Conservation (phyloP, 768 basidiomycete species). For the Boletus subcaerulescens region DNA sequence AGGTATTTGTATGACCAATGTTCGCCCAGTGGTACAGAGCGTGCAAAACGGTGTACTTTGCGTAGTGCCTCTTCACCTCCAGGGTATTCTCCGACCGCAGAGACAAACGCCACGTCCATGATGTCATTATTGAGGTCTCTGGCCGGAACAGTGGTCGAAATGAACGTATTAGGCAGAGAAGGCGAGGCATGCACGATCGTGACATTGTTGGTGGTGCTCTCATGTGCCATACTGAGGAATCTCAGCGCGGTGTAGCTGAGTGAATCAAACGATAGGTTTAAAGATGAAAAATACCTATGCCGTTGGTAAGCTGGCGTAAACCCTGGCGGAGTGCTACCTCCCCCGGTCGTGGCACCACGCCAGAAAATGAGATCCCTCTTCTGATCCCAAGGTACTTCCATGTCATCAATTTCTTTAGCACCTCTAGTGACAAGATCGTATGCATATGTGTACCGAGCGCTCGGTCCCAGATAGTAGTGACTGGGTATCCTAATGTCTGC, state of each 20-base stretch:
- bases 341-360: slow-evolving; percentile 95
- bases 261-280: not conserved
- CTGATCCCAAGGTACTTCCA: slow-evolving; percentile 87
- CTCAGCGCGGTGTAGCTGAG: slow-evolving; percentile 19
- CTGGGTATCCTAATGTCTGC: slow-evolving; percentile 92
- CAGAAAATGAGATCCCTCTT: slow-evolving; percentile 90
- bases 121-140: slow-evolving; percentile 67
- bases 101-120: slow-evolving; percentile 88
- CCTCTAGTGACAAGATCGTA: slow-evolving; percentile 74
- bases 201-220: slow-evolving; percentile 41
- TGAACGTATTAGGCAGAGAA: slow-evolving; percentile 50
- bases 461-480: slow-evolving; percentile 92
- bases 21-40: slow-evolving; percentile 75
- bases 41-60: slow-evolving; percentile 63
- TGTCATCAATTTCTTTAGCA: slow-evolving; percentile 72
- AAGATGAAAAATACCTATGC: slow-evolving; percentile 54
- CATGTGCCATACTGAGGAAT: slow-evolving; percentile 80
- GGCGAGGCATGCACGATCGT: slow-evolving; percentile 73
- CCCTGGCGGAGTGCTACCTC: slow-evolving; percentile 82
- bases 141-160: slow-evolving; percentile 59
- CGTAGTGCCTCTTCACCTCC: slow-evolving; percentile 68
- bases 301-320: slow-evolving; percentile 83
- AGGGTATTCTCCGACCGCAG: slow-evolving; percentile 72
- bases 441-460: slow-evolving; percentile 80
- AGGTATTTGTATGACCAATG: slow-evolving; percentile 95